Conservation (phyloP, 495 filamentous ascomycete species). For the Stereocaulon alpinum region DNA sequence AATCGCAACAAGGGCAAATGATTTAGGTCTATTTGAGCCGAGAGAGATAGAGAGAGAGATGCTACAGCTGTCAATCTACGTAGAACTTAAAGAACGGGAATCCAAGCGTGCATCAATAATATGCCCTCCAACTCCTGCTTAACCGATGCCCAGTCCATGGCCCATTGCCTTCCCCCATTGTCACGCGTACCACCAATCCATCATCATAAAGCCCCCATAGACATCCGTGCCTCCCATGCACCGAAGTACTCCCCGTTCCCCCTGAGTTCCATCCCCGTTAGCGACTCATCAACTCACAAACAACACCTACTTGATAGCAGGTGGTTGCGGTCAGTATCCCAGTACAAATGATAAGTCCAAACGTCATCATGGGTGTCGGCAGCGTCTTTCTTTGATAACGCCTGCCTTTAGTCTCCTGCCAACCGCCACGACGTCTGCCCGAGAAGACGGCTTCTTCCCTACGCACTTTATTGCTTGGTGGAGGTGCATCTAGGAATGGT, state of each 20-base stretch:
- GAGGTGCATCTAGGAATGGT: not conserved
- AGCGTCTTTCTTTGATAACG: constrained; percentile 22
- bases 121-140: not conserved
- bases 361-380: constrained; percentile 27
- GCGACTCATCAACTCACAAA: constrained; percentile 53
- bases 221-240: not conserved
- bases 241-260: not conserved
- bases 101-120: not conserved
- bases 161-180: not conserved
- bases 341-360: constrained; percentile 45
- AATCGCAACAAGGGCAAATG: not conserved
- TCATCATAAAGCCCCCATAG: not conserved
- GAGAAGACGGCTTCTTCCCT: constrained; percentile 50
- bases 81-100: not conserved
- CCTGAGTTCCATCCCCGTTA: not conserved
- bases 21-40: not conserved
- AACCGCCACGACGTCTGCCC: constrained; percentile 28
- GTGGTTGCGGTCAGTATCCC: constrained; percentile 50
- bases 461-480: constrained; percentile 38
- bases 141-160: not conserved
- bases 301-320: constrained; percentile 60
- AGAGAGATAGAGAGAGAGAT: not conserved
- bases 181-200: not conserved
- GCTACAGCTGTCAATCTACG: not conserved
- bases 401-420: constrained; percentile 24